Conservation (phyloP, 2,329 filamentous ascomycete species). For the Elsinoe ampelina region DNA sequence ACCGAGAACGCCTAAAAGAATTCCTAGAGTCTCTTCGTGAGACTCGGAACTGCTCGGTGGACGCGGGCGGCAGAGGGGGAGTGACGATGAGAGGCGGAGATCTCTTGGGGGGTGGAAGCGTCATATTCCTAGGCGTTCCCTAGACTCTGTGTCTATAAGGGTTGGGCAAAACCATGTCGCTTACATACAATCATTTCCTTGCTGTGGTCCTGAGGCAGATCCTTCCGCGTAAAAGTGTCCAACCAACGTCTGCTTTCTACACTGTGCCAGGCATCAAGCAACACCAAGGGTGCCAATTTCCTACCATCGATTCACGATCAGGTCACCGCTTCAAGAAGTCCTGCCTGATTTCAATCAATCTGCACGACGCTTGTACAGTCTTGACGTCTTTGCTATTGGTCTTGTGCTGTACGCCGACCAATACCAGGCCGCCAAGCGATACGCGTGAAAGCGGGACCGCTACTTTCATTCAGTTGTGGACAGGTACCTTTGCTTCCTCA, state of each 20-base stretch:
- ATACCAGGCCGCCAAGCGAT: not conserved
- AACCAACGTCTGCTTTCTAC: not conserved
- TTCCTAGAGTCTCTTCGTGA: conserved; percentile 55
- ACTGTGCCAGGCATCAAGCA: not conserved
- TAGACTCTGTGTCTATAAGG: conserved; percentile 85
- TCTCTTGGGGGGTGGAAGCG: conserved; percentile 45
- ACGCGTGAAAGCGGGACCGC: not conserved
- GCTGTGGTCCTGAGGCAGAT: not conserved
- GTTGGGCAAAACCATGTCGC: conserved; percentile 77
- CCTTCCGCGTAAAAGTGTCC: not conserved
- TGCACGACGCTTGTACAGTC: not conserved
- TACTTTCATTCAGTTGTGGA: not conserved
- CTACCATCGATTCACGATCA: no score
- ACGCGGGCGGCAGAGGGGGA: conserved; percentile 23
- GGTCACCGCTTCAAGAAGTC: no score
- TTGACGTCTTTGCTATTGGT: not conserved
- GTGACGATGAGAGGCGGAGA: conserved; percentile 7
- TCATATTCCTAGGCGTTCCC: conserved; percentile 86
- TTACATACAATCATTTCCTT: conserved; percentile 19
- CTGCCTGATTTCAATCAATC: no score
- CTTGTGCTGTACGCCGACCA: not conserved
- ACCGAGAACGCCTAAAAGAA: conserved; percentile 13
- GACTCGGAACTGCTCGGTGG: conserved; percentile 55
- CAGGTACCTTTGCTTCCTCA: no score
- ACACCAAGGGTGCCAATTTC: not conserved